Evolutionary conservation across 1,284 basidiomycete species (phyloP).

Genomic region (Cryptococcus hybrid): DNA sequence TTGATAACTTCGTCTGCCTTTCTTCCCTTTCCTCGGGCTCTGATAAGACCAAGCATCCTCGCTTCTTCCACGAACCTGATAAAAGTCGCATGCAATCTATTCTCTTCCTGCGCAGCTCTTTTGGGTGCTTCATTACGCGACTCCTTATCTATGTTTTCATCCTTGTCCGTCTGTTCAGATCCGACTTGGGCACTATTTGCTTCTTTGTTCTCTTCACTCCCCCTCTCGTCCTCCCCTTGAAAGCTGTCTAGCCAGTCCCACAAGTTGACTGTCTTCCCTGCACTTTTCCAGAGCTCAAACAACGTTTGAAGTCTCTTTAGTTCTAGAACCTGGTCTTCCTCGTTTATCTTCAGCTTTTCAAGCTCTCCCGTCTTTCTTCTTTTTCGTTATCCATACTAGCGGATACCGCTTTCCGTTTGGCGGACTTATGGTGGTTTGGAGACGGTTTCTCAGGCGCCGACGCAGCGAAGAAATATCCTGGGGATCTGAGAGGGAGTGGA

Average conservation of each 20-base stretch:
- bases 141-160: constrained; percentile 5
- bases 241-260: constrained; percentile 49
- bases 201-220: neutral
- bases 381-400: neutral
- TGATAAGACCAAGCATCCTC: constrained; percentile 41
- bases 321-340: constrained; percentile 1
- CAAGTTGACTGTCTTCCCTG: constrained; percentile 41
- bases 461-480: neutral
- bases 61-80: constrained; percentile 45
- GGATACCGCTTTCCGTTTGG: too few species aligned
- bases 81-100: constrained; percentile 39
- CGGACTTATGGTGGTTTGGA: neutral
- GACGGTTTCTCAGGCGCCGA: neutral
- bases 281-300: constrained; percentile 35
- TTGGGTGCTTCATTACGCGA: neutral
- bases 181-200: constrained; percentile 2
- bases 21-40: constrained; percentile 31
- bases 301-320: constrained; percentile 34
- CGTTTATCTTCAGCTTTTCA: neutral
- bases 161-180: neutral
- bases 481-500: constrained; percentile 22
- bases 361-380: neutral
- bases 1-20: constrained; percentile 43
- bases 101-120: constrained; percentile 22
- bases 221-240: constrained; percentile 6